Evolutionary conservation across 2,329 filamentous ascomycete genomes (phyloP).

Genomic region (Cryphonectria carpinicola): DNA sequence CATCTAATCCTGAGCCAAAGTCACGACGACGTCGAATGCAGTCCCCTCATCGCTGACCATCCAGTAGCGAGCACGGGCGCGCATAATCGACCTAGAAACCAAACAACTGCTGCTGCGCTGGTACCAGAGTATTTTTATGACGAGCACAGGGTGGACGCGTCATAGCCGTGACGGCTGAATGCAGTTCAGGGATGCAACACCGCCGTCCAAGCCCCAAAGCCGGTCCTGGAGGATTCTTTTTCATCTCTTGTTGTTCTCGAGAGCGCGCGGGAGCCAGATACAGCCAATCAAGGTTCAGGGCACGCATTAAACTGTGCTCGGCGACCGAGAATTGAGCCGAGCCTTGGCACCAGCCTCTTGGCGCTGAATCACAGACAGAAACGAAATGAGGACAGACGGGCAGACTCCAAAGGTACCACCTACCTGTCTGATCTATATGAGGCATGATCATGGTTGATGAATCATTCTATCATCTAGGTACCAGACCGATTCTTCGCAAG

Average conservation of each 20-base stretch:
- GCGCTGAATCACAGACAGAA: background rate
- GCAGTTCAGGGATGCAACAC: background rate
- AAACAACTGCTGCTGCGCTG: background rate
- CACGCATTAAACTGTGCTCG: background rate
- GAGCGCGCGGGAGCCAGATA: background rate
- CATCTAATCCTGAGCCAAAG: background rate
- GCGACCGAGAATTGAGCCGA: slow-evolving; percentile 22
- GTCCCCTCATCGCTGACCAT: background rate
- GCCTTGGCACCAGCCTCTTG: background rate
- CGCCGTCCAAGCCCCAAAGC: background rate
- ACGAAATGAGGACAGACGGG: background rate
- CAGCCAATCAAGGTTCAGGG: background rate
- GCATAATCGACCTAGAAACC: background rate
- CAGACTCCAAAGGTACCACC: background rate
- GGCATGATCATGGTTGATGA: background rate
- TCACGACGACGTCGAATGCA: background rate
- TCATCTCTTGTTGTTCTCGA: background rate
- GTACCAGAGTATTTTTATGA: background rate
- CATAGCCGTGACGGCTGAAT: background rate
- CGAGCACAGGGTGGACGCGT: background rate
- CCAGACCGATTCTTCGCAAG: background rate
- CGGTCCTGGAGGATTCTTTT: background rate
- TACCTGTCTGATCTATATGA: background rate
- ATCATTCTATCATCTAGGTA: background rate
- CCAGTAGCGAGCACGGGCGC: background rate